phyloP scores from a whole-genome alignment of 306 rosid genomes.

The Vigna radiata region DNA sequence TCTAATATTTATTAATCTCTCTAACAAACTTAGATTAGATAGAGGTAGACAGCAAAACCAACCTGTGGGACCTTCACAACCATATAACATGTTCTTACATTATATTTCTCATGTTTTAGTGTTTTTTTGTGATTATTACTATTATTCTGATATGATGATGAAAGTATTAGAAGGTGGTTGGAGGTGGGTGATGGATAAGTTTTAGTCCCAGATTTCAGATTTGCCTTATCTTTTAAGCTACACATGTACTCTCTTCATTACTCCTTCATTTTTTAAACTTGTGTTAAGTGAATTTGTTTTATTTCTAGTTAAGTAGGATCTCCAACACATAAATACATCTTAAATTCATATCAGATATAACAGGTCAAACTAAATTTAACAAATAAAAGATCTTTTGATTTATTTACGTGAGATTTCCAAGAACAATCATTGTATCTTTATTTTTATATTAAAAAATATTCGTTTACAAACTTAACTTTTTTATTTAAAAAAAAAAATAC shows the following conservation, averaged over 20 bases:
- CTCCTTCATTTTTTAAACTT: neutral
- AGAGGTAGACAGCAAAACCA: conserved; percentile 48
- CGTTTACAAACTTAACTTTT: too few species aligned
- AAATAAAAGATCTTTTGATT: too few species aligned
- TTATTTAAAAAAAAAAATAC: too few species aligned
- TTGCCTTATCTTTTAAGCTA: conserved; percentile 49
- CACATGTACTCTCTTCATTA: conserved; percentile 43
- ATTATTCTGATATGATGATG: too few species aligned
- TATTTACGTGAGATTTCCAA: too few species aligned
- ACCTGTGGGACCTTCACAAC: conserved; percentile 51
- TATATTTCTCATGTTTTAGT: neutral
- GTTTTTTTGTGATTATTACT: neutral
- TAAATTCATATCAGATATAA: too few species aligned
- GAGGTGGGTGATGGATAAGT: conserved; percentile 42
- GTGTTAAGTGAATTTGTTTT: too few species aligned
- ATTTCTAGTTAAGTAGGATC: too few species aligned
- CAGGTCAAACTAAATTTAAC: too few species aligned
- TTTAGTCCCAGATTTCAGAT: conserved; percentile 40
- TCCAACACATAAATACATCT: too few species aligned
- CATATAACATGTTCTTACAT: neutral
- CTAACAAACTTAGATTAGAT: conserved; percentile 45
- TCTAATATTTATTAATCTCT: neutral
- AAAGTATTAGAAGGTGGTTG: conserved; percentile 35
- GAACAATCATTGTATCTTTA: too few species aligned
- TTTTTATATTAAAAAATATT: too few species aligned